A percentile compares a stretch with the other conserved stretches of the same genome.
These are phyloP conservation scores for Rhexocercosporidium sp. DNA, from an alignment of 2,329 filamentous ascomycete genomes.

Conservation along the genomic window DNA sequence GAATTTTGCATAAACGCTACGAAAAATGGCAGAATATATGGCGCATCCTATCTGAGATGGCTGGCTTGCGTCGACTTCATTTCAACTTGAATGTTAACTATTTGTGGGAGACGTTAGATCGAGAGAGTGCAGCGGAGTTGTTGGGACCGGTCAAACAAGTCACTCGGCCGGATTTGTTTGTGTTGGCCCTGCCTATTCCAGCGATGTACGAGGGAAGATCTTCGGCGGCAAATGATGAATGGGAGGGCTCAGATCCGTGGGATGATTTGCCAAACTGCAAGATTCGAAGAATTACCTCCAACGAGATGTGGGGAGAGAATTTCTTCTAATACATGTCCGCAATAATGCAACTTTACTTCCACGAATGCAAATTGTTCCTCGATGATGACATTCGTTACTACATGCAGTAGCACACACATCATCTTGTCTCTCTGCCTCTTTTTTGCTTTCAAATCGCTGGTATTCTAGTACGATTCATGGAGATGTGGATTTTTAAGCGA, in stretches of 20 bases:
- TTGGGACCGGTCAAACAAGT: conserved; percentile 19
- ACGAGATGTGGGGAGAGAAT: neutral
- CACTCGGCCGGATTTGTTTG: conserved; percentile 5
- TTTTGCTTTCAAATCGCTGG: neutral
- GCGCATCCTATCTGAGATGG: neutral
- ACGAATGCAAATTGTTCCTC: neutral
- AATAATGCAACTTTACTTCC: neutral
- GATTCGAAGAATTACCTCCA: conserved; percentile 6
- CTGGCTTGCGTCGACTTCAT: neutral
- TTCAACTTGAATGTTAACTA: neutral
- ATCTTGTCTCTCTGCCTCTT: neutral
- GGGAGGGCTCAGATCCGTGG: conserved; percentile 18
- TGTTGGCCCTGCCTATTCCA: conserved; percentile 5
- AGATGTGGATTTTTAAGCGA: neutral
- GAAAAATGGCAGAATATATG: neutral
- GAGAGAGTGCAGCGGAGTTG: neutral
- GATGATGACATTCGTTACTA: neutral
- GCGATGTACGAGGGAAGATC: conserved; percentile 12
- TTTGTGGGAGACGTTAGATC: neutral
- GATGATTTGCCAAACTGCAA: conserved; percentile 16
- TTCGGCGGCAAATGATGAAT: conserved; percentile 1
- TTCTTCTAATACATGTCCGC: neutral
- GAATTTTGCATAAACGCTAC: neutral
- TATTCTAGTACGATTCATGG: no score
- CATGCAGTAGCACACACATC: neutral